A percentile compares a stretch with the other conserved stretches of the same genome.
Evolutionary conservation across 768 basidiomycete species (phyloP).

Genomic region (Lentinula guzmanii): DNA sequence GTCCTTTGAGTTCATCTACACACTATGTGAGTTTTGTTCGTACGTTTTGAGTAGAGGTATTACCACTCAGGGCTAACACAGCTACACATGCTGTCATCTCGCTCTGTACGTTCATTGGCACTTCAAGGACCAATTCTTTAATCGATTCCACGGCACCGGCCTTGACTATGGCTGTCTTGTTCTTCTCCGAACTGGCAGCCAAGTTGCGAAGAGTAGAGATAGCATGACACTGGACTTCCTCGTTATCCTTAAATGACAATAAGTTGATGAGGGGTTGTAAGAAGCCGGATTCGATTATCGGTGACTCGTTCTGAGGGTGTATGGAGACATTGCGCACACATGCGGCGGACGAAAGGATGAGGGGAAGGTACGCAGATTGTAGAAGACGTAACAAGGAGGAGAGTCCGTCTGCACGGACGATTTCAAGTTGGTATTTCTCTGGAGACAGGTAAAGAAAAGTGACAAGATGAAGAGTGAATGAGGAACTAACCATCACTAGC

Average conservation of each 20-base stretch:
- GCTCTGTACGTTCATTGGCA: constrained; percentile 95
- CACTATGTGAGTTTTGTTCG: not conserved
- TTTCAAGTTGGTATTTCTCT: constrained; percentile 99
- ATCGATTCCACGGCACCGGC: constrained; percentile 96
- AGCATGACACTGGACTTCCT: constrained; percentile 99
- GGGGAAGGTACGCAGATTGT: constrained; percentile 93
- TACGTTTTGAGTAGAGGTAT: constrained; percentile 15
- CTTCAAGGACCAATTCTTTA: constrained; percentile 92
- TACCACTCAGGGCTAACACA: constrained; percentile 91
- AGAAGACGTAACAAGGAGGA: constrained; percentile 88
- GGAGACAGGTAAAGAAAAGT: constrained; percentile 7
- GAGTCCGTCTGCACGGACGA: constrained; percentile 93
- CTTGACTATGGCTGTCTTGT: constrained; percentile 96
- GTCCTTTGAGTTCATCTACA: constrained; percentile 92
- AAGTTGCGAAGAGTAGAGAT: constrained; percentile 96
- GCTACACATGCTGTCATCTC: constrained; percentile 99
- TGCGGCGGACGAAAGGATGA: constrained; percentile 96
- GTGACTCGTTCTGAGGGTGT: constrained; percentile 96
- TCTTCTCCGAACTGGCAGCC: constrained; percentile 95
- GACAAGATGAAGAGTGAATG: not conserved
- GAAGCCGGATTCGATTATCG: constrained; percentile 98
- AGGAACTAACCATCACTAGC: constrained; percentile 81
- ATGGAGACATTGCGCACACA: constrained; percentile 99
- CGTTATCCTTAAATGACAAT: constrained; percentile 97
- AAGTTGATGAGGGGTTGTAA: constrained; percentile 93